Evolutionary conservation across 257 asterid genomes (phyloP), one percentile per base, ranked within the genome.

Genomic region (Jacaranda copaia): DNA sequence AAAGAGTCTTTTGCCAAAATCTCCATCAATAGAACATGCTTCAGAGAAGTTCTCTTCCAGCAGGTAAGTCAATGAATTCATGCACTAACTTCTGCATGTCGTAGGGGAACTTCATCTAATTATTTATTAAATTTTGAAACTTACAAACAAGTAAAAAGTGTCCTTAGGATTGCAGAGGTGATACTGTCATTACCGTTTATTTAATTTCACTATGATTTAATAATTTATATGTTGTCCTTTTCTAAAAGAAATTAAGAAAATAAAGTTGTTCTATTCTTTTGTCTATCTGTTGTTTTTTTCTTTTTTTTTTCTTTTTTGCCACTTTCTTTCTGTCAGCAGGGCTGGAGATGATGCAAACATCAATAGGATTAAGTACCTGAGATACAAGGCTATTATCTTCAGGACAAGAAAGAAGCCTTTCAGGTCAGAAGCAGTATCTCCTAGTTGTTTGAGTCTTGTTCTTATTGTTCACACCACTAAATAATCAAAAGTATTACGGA

Each of bases 371-470:
- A 64, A 15, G 14, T 15, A 64, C 6, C 49, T 19, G 38, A 62
- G 19, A 12, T 14, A 12, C 1, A 62, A 62, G 20, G 19, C 32
- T 64, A 40, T 64, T 32, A 64, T 14, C 70, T 64, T 16, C 51
- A 64, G 13, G 35, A 64, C 46, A 60, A 35, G 16, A 60, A 60
- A 38, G 48, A 7, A 38, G 70, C 13, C 70, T 1, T 64, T 62
- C 40, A 5, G 32, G 35, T 14, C 32, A 16, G 4, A 38, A 39
- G 25, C 36, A 64, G 6, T 39, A 38, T 38, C 15, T 14, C 20
- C 4, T 64, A 13, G 70, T 51, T 64, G 70, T 39, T 5, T 60
- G 16, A 40, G 70, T 39, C 51, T 39, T 38, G n/a, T 64, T 64
- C 18, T 60, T 60, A 32, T 36, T 4, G 16, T 12, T 3, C 43